These are phyloP conservation scores for Bothriochloa decipiens DNA, from an alignment of 176 grass and related monocot species.

Conservation along the genomic window DNA sequence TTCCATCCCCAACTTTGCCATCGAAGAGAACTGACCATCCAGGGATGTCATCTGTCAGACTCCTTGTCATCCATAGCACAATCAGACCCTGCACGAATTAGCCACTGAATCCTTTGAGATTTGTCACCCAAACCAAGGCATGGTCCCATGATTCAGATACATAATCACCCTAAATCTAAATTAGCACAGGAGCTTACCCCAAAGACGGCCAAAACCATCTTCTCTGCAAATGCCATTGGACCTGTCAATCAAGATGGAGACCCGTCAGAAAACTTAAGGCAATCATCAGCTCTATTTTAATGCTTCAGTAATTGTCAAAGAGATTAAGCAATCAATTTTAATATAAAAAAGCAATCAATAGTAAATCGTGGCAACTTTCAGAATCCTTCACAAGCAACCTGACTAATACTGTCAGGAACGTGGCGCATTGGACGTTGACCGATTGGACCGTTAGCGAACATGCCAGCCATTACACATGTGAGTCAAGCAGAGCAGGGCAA, in stretches of 20 bases:
- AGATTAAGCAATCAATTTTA: not conserved
- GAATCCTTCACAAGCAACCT: not conserved
- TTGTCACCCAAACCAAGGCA: no score
- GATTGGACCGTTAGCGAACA: not conserved
- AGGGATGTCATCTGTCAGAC: slow-evolving; percentile 72
- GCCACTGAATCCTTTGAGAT: not conserved
- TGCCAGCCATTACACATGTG: not conserved
- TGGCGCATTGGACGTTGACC: slow-evolving; percentile 5
- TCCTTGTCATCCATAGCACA: slow-evolving; percentile 85
- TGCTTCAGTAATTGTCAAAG: not conserved
- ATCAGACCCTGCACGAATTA: slow-evolving; percentile 63
- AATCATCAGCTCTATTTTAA: not conserved
- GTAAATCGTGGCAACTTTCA: slow-evolving; percentile 24
- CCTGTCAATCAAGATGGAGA: slow-evolving; percentile 46
- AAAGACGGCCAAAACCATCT: slow-evolving; percentile 85
- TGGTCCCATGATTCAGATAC: not conserved
- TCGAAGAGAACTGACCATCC: slow-evolving; percentile 83
- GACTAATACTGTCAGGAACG: slow-evolving; percentile 36
- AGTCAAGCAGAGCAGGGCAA: not conserved
- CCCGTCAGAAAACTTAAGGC: not conserved
- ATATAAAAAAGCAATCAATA: not conserved
- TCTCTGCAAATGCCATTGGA: slow-evolving; percentile 95
- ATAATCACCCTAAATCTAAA: not conserved
- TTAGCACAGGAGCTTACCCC: slow-evolving; percentile 48
- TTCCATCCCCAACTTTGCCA: slow-evolving; percentile 72